Percentiles rank a stretch among this genome's conserved stretches.
Evolutionary conservation across 208 protist species (phyloP).

Genomic region (Acanthamoeba lenticulata): DNA sequence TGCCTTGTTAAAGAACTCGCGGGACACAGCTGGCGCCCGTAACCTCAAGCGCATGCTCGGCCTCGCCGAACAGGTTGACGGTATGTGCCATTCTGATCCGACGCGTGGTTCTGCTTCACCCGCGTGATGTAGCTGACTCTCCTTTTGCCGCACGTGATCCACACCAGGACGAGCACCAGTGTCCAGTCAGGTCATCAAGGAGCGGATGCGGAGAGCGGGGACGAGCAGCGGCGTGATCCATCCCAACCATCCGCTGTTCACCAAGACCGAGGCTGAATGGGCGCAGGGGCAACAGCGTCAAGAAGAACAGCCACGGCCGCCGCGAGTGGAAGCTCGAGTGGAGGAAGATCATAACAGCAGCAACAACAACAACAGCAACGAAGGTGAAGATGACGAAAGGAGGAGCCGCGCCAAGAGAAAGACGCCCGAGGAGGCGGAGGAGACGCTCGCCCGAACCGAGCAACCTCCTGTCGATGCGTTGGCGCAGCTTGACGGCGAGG

Average conservation of each 20-base stretch:
- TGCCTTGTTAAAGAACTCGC: background rate
- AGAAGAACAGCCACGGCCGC: no score
- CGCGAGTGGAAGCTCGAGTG: no score
- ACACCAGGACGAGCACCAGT: background rate
- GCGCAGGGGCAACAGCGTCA: background rate
- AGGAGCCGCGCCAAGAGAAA: conserved; percentile 3
- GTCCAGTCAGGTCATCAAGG: background rate
- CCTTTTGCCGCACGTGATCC: background rate
- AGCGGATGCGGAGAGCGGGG: background rate
- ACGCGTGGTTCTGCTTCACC: no score
- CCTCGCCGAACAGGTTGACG: background rate
- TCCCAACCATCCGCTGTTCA: conserved; percentile 25
- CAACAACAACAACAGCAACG: background rate
- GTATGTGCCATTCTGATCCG: no score
- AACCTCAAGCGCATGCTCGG: conserved; percentile 33
- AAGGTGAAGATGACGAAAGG: no score
- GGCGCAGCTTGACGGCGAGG: no score
- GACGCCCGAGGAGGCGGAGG: background rate
- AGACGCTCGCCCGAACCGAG: background rate
- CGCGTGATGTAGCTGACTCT: no score
- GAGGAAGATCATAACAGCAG: no score
- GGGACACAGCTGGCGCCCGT: background rate
- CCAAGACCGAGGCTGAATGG: background rate
- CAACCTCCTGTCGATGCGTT: no score
- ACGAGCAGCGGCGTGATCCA: background rate